Evolutionary conservation across 345 rosid species (phyloP), one percentile per base, ranked within the genome.

Genomic region (Citrus cavaleriei): DNA sequence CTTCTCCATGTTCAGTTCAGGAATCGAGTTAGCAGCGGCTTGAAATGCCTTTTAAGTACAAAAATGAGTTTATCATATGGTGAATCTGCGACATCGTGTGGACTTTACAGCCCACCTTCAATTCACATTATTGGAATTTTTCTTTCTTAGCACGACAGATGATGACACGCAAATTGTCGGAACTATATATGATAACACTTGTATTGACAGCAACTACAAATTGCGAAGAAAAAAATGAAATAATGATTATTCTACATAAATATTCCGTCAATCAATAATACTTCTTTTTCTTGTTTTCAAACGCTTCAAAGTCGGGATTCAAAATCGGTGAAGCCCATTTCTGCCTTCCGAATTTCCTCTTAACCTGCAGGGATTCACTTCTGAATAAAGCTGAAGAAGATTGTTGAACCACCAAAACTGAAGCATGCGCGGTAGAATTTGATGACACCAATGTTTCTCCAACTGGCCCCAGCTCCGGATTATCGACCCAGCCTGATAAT

Each of bases 361-460:
- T 71, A 2, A 9, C 24, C 22, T 40, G 70, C 25, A 34, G 70
- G 25, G 70, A 66, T 10, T 10, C 46, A 34, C 14, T 7, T 24
- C 46, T 19, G 46, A 66, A 34, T 19, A 10, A 24, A n/a, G 22
- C 9, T 19, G 25, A 14, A 77, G 72, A 19, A 67, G 57, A 67
- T 65, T 87, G 90, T 68, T 81, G 88, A 28, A 83, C 72, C 4
- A 83, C 81, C 32, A 85, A 68, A 63, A 87, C 75, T 1, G 90
- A 87, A 25, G 84, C 64, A 21, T 58, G 70, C 18, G 72, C 65
- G 1, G 78, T 72, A 19, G 80, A 83, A 13, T 78, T 78, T 12
- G 79, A 70, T 27, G 84, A 67, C 1, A 80, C 61, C 27, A 85
- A 54, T 27, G 75, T 69, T 54, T 87, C 88, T 25, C 86, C 87